Conservation (phyloP, 2,329 filamentous ascomycete genomes). For the Lasiodiplodia hormozganensis region DNA sequence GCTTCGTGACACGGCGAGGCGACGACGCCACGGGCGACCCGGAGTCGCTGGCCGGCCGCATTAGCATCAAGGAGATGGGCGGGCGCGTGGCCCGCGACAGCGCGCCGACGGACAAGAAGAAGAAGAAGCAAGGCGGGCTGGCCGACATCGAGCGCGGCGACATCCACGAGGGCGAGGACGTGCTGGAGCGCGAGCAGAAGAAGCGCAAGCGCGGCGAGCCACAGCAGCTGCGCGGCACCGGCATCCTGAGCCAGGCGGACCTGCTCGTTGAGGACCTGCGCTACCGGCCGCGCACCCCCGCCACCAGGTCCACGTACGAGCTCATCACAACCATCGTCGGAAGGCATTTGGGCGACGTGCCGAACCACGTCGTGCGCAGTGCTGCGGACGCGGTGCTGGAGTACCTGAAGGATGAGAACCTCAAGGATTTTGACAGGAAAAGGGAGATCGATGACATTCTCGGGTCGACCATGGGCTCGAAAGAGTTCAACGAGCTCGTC, state of each 20-base stretch:
- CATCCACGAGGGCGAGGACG: constrained; percentile 81
- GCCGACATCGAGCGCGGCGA: constrained; percentile 76
- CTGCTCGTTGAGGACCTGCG: constrained; percentile 87
- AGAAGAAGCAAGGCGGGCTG: constrained; percentile 59
- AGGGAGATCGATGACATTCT: constrained; percentile 95
- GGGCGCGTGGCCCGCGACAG: constrained; percentile 79
- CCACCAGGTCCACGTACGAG: constrained; percentile 92
- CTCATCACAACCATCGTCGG: constrained; percentile 92
- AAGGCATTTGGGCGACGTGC: constrained; percentile 87
- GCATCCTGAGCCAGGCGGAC: constrained; percentile 83
- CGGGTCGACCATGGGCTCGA: constrained; percentile 79
- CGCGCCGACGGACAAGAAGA: constrained; percentile 75
- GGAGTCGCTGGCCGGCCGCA: constrained; percentile 91
- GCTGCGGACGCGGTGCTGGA: constrained; percentile 92
- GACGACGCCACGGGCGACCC: constrained; percentile 97
- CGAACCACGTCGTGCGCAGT: constrained; percentile 88
- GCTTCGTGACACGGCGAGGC: constrained; percentile 88
- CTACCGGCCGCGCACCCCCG: constrained; percentile 89
- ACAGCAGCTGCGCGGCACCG: constrained; percentile 72
- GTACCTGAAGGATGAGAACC: constrained; percentile 89
- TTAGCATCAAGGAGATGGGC: constrained; percentile 96
- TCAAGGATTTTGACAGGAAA: constrained; percentile 99
- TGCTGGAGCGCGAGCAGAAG: constrained; percentile 81
- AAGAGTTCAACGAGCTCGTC: constrained; percentile 95
- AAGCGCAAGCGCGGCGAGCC: constrained; percentile 82